Evolutionary conservation across 805 yeast genomes (phyloP).

Genomic region (Candida montana): DNA sequence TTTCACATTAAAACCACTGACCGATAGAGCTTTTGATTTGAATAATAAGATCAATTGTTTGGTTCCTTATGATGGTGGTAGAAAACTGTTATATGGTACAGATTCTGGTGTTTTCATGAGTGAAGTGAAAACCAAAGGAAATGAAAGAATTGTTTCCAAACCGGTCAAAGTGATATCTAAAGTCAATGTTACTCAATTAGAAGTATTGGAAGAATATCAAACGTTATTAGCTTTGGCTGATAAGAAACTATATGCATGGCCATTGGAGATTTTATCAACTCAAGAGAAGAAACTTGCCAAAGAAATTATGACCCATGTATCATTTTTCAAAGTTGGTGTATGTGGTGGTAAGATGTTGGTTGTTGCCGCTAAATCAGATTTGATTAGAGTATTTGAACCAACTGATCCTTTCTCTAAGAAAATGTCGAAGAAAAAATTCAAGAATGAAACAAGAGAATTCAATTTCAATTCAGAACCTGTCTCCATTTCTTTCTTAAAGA

Average conservation of each 20-base stretch:
- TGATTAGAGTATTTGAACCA: slow-evolving; percentile 85
- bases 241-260: slow-evolving; percentile 72
- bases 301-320: slow-evolving; percentile 80
- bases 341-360: slow-evolving; percentile 85
- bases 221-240: slow-evolving; percentile 78
- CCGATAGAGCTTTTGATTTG: slow-evolving; percentile 69
- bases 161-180: slow-evolving; percentile 75
- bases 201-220: slow-evolving; percentile 86
- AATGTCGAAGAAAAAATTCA: slow-evolving; percentile 65
- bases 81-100: slow-evolving; percentile 85
- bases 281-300: slow-evolving; percentile 58
- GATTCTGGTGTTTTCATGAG: slow-evolving; percentile 86
- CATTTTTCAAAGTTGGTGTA: slow-evolving; percentile 87
- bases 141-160: slow-evolving; percentile 52
- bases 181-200: slow-evolving; percentile 79
- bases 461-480: slow-evolving; percentile 85
- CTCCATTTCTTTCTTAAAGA: slow-evolving; percentile 82
- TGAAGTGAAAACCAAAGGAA: slow-evolving; percentile 46
- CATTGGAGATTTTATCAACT: slow-evolving; percentile 57
- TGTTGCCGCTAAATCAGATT: slow-evolving; percentile 81
- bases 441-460: slow-evolving; percentile 67
- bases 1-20: slow-evolving; percentile 69
- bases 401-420: slow-evolving; percentile 61
- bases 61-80: slow-evolving; percentile 91
- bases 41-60: slow-evolving; percentile 81